Percentiles rank a stretch among this genome's conserved stretches.
These are phyloP conservation scores for Vickermania ingenoplastis DNA, from an alignment of 208 protist species.

Conservation along the genomic window DNA sequence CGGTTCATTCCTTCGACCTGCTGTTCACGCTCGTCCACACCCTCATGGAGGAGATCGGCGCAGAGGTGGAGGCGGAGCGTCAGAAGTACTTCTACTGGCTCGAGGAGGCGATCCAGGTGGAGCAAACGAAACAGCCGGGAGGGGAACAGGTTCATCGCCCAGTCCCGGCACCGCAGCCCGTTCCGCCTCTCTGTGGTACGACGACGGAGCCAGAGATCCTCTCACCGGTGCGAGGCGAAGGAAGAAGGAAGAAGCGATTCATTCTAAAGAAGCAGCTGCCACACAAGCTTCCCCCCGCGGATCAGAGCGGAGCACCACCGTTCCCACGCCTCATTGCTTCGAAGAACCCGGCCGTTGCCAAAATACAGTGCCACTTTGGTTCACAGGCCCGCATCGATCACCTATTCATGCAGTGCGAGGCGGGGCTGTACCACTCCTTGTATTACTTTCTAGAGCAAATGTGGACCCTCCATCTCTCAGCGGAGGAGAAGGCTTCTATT, in stretches of 20 bases:
- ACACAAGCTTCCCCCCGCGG: too few relatives aligned
- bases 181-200: constrained; percentile 53
- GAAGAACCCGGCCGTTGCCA: too few relatives aligned
- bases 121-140: constrained; percentile 2
- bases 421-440: constrained; percentile 36
- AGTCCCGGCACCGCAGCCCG: constrained; percentile 27
- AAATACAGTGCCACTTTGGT: too few relatives aligned
- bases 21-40: constrained; percentile 12
- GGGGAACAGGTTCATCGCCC: constrained; percentile 4
- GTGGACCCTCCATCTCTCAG: constrained; percentile 44
- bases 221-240: too few relatives aligned
- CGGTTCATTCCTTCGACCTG: constrained; percentile 29
- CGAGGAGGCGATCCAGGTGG: background rate
- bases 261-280: too few relatives aligned
- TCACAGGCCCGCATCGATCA: background rate
- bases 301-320: too few relatives aligned
- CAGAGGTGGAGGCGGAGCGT: constrained; percentile 18
- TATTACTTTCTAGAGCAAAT: constrained; percentile 42
- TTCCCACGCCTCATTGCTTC: too few relatives aligned
- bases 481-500: constrained; percentile 12
- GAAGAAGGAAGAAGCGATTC: too few relatives aligned
- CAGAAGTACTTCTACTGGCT: constrained; percentile 10
- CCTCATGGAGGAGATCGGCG: constrained; percentile 9
- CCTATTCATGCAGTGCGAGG: constrained; percentile 36
- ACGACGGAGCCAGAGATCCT: too few relatives aligned